These are phyloP conservation scores for Pseudogymnoascus sp. DNA, from an alignment of 2,329 filamentous ascomycete genomes.

Conservation along the genomic window DNA sequence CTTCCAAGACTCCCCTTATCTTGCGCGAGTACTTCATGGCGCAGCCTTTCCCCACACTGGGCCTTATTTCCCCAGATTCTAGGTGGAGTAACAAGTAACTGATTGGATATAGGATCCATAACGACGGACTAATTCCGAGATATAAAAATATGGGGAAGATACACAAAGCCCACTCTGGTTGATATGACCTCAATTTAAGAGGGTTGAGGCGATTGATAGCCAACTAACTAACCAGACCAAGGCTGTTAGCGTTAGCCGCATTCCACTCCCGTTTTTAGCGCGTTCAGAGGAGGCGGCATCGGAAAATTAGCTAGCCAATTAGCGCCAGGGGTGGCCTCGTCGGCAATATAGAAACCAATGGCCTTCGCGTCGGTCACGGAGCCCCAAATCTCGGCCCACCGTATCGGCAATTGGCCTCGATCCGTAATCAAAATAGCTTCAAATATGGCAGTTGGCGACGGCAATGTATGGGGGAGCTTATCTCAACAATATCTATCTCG, in stretches of 20 bases:
- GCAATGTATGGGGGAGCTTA: background rate
- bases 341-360: conserved; percentile 4
- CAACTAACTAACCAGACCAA: background rate
- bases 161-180: background rate
- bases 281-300: background rate
- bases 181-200: background rate
- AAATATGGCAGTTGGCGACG: background rate
- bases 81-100: background rate
- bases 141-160: background rate
- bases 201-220: background rate
- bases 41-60: background rate
- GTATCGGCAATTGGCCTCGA: background rate
- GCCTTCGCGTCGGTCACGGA: background rate
- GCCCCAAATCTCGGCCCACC: background rate
- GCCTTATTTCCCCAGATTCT: conserved; percentile 6
- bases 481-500: background rate
- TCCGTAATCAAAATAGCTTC: background rate
- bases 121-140: background rate
- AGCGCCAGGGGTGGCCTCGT: background rate
- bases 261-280: background rate
- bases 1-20: background rate
- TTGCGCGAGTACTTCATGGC: background rate
- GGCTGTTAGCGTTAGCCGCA: background rate
- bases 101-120: background rate
- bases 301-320: background rate